These are phyloP conservation scores for Cymbidium sinense DNA, from an alignment of 106 monocot species.

Conservation along the genomic window DNA sequence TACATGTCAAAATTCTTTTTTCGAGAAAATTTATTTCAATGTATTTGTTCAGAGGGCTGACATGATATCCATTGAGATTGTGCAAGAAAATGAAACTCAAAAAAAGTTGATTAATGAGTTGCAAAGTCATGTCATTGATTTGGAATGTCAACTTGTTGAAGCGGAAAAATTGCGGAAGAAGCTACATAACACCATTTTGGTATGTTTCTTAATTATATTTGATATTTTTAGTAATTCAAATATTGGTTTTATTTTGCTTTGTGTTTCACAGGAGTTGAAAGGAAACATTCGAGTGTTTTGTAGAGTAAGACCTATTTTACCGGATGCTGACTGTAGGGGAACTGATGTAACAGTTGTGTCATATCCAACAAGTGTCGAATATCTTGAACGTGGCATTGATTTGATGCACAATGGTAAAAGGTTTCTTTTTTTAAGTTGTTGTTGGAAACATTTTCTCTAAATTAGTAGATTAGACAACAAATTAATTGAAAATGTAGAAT, in stretches of 20 bases:
- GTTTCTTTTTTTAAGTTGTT: not conserved
- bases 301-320: conserved; percentile 63
- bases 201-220: conserved; percentile 16
- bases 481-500: not conserved
- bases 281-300: conserved; percentile 95
- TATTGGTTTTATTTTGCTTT: not conserved
- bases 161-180: conserved; percentile 70
- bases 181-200: conserved; percentile 90
- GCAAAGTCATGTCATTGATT: conserved; percentile 41
- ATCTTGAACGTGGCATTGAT: conserved; percentile 65
- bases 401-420: conserved; percentile 62
- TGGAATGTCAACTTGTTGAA: conserved; percentile 59
- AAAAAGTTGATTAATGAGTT: conserved; percentile 36
- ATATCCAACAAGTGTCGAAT: conserved; percentile 66
- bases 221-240: not conserved
- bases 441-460: not conserved
- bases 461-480: not conserved
- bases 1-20: no score
- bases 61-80: conserved; percentile 39
- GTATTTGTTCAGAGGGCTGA: conserved; percentile 47
- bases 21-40: no score
- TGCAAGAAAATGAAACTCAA: conserved; percentile 44
- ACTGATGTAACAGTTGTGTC: conserved; percentile 45
- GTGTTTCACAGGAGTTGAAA: conserved; percentile 67
- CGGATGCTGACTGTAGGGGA: conserved; percentile 28